Base-by-base conservation (phyloP, 1,284 basidiomycete genomes). In the Leccinum fuscescens region DNA sequence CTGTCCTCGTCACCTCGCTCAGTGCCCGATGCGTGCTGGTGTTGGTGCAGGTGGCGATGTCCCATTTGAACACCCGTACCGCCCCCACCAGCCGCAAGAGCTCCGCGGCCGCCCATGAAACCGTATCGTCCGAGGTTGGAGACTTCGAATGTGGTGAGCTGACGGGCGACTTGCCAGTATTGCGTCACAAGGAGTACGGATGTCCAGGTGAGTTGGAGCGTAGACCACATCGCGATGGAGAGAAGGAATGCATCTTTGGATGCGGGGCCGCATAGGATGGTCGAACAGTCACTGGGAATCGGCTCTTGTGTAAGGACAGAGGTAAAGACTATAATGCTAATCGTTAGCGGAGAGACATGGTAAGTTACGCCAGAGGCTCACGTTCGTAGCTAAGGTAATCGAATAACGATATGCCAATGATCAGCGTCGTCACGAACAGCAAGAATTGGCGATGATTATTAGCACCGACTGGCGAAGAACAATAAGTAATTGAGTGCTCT, bases 61-160 rank as follows among this genome's bases (percentile, higher is more conserved):
- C 90, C 88, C 86, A 89, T 89, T 72, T 91, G 90, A 33, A 90
- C 74, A 56, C 42, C 42, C 11, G 17, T 12, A 5, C 93, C 92
- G 1, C 92, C 94, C 31, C 92, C 85, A 0, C 95, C 94, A 55
- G 95, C 96, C 88, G 98, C 97, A 76, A 89, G 97, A 1, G 94
- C 94, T 1, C 93, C 94, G 31, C 92, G 87, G 0, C 95, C 95
- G 53, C 96, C 97, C 94, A 99, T 98, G 79, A 89, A 98, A 3
- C 97, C 96, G 70, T 90, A 98, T 54, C 96, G 83, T 1, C 96
- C 94, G 3, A 98, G 85, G 72, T 99, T 99, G 61, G 89, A 91
- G 5, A 98, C 93, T 72, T 99, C 96, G 59, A 97, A 84, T 0
- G 96, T 98, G 1, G 96, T 99, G 86, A 99, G 93, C 72, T 99